phyloP scores from a whole-genome alignment of 2,329 filamentous ascomycete species.

The Fusarium verrucosum region DNA sequence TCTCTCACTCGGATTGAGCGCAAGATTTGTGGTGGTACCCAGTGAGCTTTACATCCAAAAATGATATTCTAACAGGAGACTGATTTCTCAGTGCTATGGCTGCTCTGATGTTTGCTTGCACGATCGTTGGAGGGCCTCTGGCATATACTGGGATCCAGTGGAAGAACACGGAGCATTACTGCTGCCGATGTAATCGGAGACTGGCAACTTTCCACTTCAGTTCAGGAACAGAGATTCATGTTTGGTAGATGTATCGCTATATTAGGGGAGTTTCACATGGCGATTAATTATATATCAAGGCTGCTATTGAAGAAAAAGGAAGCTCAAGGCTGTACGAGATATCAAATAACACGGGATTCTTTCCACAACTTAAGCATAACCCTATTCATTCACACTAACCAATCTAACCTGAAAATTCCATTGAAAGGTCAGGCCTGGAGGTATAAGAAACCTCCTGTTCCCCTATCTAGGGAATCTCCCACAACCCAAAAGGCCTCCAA shows the following conservation, averaged over 20 bases:
- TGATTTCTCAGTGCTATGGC: constrained; percentile 32
- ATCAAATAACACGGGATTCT: too few species aligned
- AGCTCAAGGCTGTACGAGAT: too few species aligned
- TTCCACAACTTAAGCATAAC: too few species aligned
- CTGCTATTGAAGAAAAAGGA: too few species aligned
- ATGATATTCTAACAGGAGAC: not conserved
- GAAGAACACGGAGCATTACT: constrained; percentile 42
- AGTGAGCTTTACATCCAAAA: constrained; percentile 18
- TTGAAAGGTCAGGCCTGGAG: too few species aligned
- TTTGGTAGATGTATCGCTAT: constrained; percentile 14
- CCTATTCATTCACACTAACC: too few species aligned
- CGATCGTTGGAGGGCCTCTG: constrained; percentile 25
- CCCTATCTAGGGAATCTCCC: too few species aligned
- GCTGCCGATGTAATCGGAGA: constrained; percentile 38
- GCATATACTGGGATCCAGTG: constrained; percentile 32
- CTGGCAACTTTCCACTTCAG: constrained; percentile 37
- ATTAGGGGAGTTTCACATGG: too few species aligned
- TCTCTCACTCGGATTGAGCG: constrained; percentile 36
- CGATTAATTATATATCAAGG: too few species aligned
- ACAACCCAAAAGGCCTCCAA: too few species aligned
- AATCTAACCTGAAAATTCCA: too few species aligned
- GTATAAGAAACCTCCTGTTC: too few species aligned
- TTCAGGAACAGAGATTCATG: constrained; percentile 39
- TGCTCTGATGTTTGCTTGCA: constrained; percentile 33
- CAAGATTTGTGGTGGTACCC: constrained; percentile 38